Percentiles rank a stretch among this genome's conserved stretches.
Conservation (phyloP, 768 basidiomycete species). For the Collybia sordida region DNA sequence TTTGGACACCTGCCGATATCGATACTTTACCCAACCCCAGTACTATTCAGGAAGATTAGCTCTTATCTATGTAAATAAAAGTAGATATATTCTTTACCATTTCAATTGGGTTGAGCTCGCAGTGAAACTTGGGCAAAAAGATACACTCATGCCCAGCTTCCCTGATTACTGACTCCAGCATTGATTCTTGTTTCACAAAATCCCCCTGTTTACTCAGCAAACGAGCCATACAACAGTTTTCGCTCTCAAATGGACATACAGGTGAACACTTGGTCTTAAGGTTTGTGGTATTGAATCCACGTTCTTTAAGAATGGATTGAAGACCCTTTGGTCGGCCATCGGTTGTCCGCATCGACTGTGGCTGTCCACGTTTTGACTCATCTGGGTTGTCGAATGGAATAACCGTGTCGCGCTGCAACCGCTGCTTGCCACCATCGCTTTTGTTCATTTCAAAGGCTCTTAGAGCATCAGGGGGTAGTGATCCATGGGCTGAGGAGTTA, state of each 20-base stretch:
- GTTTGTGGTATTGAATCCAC: slow-evolving; percentile 33
- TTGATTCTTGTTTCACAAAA: slow-evolving; percentile 33
- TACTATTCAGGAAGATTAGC: background rate
- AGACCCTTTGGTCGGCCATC: slow-evolving; percentile 19
- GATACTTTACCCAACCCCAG: slow-evolving; percentile 4
- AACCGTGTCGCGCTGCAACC: slow-evolving; percentile 29
- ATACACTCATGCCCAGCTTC: slow-evolving; percentile 33
- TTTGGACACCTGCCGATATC: slow-evolving; percentile 1
- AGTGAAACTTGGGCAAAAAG: slow-evolving; percentile 46
- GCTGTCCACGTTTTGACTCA: slow-evolving; percentile 34
- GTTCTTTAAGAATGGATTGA: slow-evolving; percentile 27
- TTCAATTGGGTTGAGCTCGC: slow-evolving; percentile 48
- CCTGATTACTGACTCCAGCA: slow-evolving; percentile 29
- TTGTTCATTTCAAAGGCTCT: slow-evolving; percentile 44
- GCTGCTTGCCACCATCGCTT: slow-evolving; percentile 36
- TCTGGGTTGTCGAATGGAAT: slow-evolving; percentile 37
- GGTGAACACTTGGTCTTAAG: slow-evolving; percentile 35
- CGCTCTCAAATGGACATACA: slow-evolving; percentile 32
- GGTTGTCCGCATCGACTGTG: slow-evolving; percentile 29
- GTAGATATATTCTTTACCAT: slow-evolving; percentile 24
- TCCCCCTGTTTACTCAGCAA: slow-evolving; percentile 39
- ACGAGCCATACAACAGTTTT: slow-evolving; percentile 32
- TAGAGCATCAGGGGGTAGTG: slow-evolving; percentile 35
- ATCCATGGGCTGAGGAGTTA: slow-evolving; percentile 40
- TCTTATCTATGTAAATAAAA: background rate